Conservation (phyloP, 352 stramenopile genomes). For the Pythium sukuiense region DNA sequence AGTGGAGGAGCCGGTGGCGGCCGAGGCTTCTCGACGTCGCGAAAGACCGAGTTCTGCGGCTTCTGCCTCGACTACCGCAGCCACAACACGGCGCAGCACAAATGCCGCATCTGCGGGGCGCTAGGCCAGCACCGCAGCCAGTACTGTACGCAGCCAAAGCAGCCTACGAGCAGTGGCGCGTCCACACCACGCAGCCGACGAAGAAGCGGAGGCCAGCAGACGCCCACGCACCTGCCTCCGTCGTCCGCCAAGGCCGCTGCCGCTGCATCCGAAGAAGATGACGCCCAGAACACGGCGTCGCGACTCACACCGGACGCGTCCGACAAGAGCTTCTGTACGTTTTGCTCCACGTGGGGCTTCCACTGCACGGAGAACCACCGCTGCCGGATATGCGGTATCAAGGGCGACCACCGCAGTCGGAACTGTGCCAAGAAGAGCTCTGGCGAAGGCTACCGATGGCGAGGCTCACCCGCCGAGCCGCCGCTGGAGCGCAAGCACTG, state of each 20-base stretch:
- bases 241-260: neutral
- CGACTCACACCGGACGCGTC: constrained; percentile 25
- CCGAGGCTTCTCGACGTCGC: constrained; percentile 7
- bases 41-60: constrained; percentile 58
- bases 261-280: neutral
- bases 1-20: neutral
- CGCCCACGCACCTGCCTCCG: constrained; percentile 8
- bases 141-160: constrained; percentile 36
- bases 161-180: constrained; percentile 2
- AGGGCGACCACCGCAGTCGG: constrained; percentile 59
- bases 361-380: constrained; percentile 61
- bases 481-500: constrained; percentile 53
- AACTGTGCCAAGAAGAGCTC: constrained; percentile 36
- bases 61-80: constrained; percentile 73
- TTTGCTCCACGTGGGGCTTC: constrained; percentile 54
- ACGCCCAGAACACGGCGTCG: constrained; percentile 8
- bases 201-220: constrained; percentile 3
- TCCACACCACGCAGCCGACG: constrained; percentile 12
- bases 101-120: constrained; percentile 60
- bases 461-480: constrained; percentile 42
- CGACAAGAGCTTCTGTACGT: constrained; percentile 53
- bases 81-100: constrained; percentile 61
- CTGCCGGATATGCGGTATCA: constrained; percentile 53
- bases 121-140: constrained; percentile 63
- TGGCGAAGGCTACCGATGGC: constrained; percentile 37